Base-by-base conservation (phyloP, 495 filamentous ascomycete genomes). In the Umbilicaria muhlenbergii region DNA sequence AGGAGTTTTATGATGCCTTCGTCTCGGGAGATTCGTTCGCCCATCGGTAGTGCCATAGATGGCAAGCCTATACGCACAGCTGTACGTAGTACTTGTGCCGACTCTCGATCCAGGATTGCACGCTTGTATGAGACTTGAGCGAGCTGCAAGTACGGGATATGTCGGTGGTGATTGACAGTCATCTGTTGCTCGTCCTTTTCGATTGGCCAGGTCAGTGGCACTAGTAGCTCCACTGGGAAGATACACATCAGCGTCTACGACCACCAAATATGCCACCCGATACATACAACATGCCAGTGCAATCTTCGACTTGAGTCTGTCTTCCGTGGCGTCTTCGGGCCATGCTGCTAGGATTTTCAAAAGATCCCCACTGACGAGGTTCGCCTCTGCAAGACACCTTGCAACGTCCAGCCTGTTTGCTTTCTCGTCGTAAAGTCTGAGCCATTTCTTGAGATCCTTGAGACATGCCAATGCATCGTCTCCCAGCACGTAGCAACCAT, bases 391-490 rank as follows among this genome's bases (percentile, higher is more conserved):
- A 44, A 96, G 66, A 54, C 87, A 94, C 58, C 91, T 73, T 36
- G 87, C 88, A 43, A 96, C 92, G 62, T 99, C 92, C 72, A 92
- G 80, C 43, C 91, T 80, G 54, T 93, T 92, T 43, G 81, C 75
- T 58, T 91, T 92, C 56, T 93, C 82, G 57, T 99, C 92, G 69
- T 92, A 92, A 45, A 93, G 70, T 56, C 81, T 86, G 52, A 99
- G 64, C 92, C 92, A 96, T 72, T 77, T 80, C 51, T 85, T 86
- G 35, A 96, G 70, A 61, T 99, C 92, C 41, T 87, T 83, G 43
- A 99, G 69, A 61, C 85, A 88, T 39, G 88, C 84, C 49, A 92
- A 61, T 7, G 92, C 87, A 60, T 95, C 89, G 57, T 96, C 88
- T 55, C 92, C 92, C 38, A 96, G 77, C 6, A 81, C 70, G 61